Conservation (phyloP, 1,284 basidiomycete species). For the Cutaneotrichosporon cutaneum region DNA sequence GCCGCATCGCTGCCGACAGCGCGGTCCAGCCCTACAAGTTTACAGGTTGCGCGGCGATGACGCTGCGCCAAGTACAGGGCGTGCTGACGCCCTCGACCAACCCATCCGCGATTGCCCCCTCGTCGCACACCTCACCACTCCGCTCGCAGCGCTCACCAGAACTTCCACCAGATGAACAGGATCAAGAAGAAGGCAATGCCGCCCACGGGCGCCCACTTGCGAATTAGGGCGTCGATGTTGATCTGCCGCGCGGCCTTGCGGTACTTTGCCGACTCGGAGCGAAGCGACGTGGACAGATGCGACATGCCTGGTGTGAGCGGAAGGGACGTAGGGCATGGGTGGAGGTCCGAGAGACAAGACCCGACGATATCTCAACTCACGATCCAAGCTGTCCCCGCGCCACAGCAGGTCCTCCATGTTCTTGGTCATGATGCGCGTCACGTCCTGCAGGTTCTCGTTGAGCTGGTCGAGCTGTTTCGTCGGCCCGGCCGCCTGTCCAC, state of each 20-base stretch:
- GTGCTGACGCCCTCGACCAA: too few species aligned
- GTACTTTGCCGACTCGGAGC: conserved; percentile 96
- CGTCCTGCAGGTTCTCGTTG: conserved; percentile 95
- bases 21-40: background rate
- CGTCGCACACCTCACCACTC: background rate
- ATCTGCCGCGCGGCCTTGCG: conserved; percentile 92
- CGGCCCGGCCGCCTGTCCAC: conserved; percentile 34
- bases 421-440: conserved; percentile 99
- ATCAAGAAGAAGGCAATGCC: conserved; percentile 76
- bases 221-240: conserved; percentile 87
- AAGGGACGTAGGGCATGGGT: too few species aligned
- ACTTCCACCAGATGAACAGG: conserved; percentile 88
- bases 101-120: background rate
- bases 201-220: conserved; percentile 91
- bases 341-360: background rate
- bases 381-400: conserved; percentile 57
- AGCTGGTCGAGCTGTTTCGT: conserved; percentile 70
- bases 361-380: conserved; percentile 10
- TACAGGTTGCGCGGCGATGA: background rate
- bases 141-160: conserved; percentile 53
- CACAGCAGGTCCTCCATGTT: conserved; percentile 97
- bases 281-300: conserved; percentile 91
- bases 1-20: background rate
- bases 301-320: conserved; percentile 73
- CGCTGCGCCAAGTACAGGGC: too few species aligned